Conservation (phyloP, 1,139 yeast genomes). For the Suhomyces anneliseae region DNA sequence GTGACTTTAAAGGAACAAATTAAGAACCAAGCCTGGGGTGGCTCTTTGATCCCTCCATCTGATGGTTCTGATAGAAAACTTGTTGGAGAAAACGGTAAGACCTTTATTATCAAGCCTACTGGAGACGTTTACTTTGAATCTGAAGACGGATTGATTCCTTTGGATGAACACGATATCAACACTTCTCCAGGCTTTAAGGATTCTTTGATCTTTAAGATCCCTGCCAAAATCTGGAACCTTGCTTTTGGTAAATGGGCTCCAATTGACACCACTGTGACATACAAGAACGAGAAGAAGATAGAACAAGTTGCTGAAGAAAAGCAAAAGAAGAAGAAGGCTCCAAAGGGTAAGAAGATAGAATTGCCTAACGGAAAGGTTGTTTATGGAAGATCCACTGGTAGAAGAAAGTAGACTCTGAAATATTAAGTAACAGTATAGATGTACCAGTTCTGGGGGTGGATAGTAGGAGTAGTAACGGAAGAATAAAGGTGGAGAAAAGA, state of each 20-base stretch:
- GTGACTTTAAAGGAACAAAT: slow-evolving; percentile 50
- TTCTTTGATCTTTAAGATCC: slow-evolving; percentile 51
- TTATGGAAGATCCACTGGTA: slow-evolving; percentile 37
- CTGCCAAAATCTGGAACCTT: slow-evolving; percentile 45
- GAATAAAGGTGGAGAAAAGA: no score
- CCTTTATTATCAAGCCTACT: slow-evolving; percentile 62
- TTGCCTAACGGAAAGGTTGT: slow-evolving; percentile 63
- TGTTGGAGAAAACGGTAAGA: slow-evolving; percentile 47
- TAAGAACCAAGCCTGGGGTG: slow-evolving; percentile 60
- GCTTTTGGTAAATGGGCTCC: slow-evolving; percentile 40
- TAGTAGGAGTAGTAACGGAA: no score
- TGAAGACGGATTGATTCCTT: slow-evolving; percentile 30
- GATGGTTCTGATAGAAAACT: slow-evolving; percentile 49
- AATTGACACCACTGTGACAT: slow-evolving; percentile 27
- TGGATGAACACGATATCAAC: slow-evolving; percentile 43
- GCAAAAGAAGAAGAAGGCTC: slow-evolving; percentile 32
- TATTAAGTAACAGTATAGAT: neutral
- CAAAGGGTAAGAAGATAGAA: slow-evolving; percentile 47
- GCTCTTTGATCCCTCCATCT: slow-evolving; percentile 46
- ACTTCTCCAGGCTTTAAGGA: slow-evolving; percentile 51
- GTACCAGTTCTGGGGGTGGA: no score
- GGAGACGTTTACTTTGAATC: slow-evolving; percentile 66
- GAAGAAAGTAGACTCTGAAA: neutral
- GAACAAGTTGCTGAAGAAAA: slow-evolving; percentile 16
- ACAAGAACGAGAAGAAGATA: slow-evolving; percentile 14